Conservation (phyloP, 305 asterid species). For the Solanum hybrid region DNA sequence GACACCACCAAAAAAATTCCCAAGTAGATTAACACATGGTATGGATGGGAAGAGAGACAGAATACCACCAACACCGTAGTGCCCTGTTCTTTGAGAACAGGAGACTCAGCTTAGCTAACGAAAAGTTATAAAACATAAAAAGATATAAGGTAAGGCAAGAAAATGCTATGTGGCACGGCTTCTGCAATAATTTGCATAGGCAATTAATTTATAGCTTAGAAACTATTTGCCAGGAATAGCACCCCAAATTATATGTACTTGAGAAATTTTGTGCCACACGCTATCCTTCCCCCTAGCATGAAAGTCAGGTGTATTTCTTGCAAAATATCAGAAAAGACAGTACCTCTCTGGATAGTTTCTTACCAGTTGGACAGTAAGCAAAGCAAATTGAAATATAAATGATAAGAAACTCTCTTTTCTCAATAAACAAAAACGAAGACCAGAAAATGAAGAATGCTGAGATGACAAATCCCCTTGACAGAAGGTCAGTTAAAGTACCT, state of each 20-base stretch:
- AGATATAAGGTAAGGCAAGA: neutral
- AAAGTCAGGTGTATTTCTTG: neutral
- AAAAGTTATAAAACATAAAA: neutral
- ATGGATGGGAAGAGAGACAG: neutral
- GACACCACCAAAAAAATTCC: neutral
- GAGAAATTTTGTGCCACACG: neutral
- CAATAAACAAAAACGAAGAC: neutral
- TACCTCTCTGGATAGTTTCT: neutral
- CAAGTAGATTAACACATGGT: neutral
- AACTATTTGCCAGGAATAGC: neutral
- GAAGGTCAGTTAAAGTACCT: slow-evolving; percentile 35
- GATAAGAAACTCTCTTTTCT: neutral
- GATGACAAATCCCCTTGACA: neutral
- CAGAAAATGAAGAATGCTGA: neutral
- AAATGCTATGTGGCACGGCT: neutral
- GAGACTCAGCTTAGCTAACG: neutral
- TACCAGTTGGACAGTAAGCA: neutral
- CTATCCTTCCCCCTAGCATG: neutral
- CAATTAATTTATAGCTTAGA: neutral
- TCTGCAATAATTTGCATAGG: neutral
- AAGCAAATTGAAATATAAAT: neutral
- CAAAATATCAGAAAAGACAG: neutral
- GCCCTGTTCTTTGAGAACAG: neutral
- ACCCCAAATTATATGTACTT: neutral
- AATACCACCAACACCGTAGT: neutral